A percentile compares a stretch with the other conserved stretches of the same genome.
phyloP scores from a whole-genome alignment of 352 stramenopile species.

The Phytophthora brassicae region DNA sequence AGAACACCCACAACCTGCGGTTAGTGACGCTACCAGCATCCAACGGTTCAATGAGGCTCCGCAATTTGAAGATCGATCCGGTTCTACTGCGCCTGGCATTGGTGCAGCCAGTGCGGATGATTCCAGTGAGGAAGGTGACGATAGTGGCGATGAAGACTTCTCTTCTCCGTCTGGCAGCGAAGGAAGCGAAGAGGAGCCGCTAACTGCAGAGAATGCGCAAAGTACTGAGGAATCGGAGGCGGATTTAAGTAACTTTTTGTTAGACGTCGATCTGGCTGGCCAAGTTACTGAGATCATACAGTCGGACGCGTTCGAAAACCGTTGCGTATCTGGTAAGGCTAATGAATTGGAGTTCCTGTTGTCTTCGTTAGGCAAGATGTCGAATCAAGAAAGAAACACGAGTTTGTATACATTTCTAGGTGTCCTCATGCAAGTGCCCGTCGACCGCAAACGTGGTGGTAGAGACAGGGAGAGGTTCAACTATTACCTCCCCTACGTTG shows the following conservation, averaged over 20 bases:
- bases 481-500: no score
- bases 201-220: not conserved
- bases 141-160: no score
- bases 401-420: slow-evolving; percentile 4
- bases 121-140: not conserved
- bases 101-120: not conserved
- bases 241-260: not conserved
- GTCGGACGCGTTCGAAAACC: not conserved
- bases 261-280: not conserved
- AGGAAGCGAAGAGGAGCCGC: not conserved
- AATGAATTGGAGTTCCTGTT: not conserved
- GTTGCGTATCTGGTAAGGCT: not conserved
- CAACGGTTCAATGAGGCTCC: no score
- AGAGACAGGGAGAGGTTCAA: slow-evolving; percentile 3
- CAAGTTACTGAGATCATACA: not conserved
- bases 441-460: not conserved
- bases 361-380: slow-evolving; percentile 6
- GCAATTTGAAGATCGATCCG: no score
- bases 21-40: no score
- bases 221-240: not conserved
- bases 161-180: not conserved
- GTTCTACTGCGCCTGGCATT: no score
- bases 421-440: slow-evolving; percentile 10
- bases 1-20: no score
- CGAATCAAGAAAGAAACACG: not conserved